These are phyloP conservation scores for Penstemon eatonii DNA, from an alignment of 257 asterid species.

Conservation along the genomic window DNA sequence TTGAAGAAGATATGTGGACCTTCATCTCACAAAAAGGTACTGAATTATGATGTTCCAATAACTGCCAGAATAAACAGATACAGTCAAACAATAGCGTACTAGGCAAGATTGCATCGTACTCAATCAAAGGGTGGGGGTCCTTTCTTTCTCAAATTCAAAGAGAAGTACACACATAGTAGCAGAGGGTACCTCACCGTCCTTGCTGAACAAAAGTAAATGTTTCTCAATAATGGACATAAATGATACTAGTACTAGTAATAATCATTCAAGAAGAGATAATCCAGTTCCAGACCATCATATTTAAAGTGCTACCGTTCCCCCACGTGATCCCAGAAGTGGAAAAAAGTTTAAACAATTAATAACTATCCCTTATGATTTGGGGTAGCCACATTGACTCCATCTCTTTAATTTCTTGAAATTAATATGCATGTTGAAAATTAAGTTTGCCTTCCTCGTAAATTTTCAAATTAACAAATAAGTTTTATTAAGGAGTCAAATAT, in stretches of 20 bases:
- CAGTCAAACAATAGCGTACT: slow-evolving; percentile 38
- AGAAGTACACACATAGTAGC: slow-evolving; percentile 17
- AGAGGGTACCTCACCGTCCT: slow-evolving; percentile 14
- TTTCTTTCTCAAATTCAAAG: background rate
- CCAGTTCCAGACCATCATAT: slow-evolving; percentile 31
- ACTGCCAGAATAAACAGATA: slow-evolving; percentile 40
- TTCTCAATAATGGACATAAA: slow-evolving; percentile 34
- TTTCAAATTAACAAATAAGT: too few relatives aligned
- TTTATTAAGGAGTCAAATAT: too few relatives aligned
- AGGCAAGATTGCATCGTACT: slow-evolving; percentile 28
- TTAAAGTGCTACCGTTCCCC: slow-evolving; percentile 40
- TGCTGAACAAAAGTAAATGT: slow-evolving; percentile 26
- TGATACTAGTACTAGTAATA: background rate
- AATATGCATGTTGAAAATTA: slow-evolving; percentile 4
- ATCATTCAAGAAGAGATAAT: slow-evolving; percentile 39
- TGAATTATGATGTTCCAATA: slow-evolving; percentile 26
- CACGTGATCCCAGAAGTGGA: slow-evolving; percentile 43
- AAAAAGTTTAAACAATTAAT: slow-evolving; percentile 12
- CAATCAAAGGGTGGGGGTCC: too few relatives aligned
- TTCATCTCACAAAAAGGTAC: background rate
- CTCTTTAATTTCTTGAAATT: slow-evolving; percentile 3
- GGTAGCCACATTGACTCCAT: slow-evolving; percentile 28
- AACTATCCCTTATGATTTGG: slow-evolving; percentile 22
- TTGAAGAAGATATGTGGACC: too few relatives aligned
- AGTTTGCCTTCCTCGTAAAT: too few relatives aligned